These are phyloP conservation scores for Apiospora pterosperma DNA, from an alignment of 2,329 filamentous ascomycete species.

Conservation along the genomic window DNA sequence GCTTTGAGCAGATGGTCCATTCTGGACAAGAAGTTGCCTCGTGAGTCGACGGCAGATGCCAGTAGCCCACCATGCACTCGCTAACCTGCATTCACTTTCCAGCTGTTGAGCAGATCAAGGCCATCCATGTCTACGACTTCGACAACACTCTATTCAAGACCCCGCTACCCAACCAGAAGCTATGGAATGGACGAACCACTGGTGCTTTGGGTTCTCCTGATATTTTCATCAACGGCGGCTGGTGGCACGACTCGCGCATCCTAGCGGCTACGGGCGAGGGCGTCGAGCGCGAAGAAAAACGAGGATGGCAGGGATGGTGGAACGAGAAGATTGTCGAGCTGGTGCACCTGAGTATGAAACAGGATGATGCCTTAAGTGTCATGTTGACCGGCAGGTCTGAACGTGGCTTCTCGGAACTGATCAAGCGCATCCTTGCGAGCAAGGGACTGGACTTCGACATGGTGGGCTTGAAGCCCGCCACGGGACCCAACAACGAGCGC, in stretches of 20 bases:
- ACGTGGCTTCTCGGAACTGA: slow-evolving; percentile 68
- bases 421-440: slow-evolving; percentile 76
- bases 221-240: slow-evolving; percentile 77
- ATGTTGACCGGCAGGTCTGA: slow-evolving; percentile 86
- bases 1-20: slow-evolving; percentile 83
- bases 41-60: slow-evolving; percentile 34
- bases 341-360: slow-evolving; percentile 74
- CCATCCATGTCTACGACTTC: slow-evolving; percentile 94
- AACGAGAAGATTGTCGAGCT: slow-evolving; percentile 86
- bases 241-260: slow-evolving; percentile 94
- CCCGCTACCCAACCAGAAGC: slow-evolving; percentile 79
- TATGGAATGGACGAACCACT: slow-evolving; percentile 80
- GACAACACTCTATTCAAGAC: slow-evolving; percentile 96
- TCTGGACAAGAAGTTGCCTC: slow-evolving; percentile 66
- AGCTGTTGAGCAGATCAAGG: slow-evolving; percentile 66
- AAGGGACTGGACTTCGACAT: slow-evolving; percentile 85
- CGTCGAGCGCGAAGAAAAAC: slow-evolving; percentile 73
- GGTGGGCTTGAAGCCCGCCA: slow-evolving; percentile 79
- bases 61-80: background rate
- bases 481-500: slow-evolving; percentile 73
- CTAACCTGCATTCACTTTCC: slow-evolving; percentile 9
- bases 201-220: slow-evolving; percentile 74
- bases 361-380: slow-evolving; percentile 81
- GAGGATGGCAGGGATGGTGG: slow-evolving; percentile 93
- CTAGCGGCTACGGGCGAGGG: slow-evolving; percentile 84